Base-by-base conservation (phyloP, 441 rosid genomes). In the Erysimum cheiri region DNA sequence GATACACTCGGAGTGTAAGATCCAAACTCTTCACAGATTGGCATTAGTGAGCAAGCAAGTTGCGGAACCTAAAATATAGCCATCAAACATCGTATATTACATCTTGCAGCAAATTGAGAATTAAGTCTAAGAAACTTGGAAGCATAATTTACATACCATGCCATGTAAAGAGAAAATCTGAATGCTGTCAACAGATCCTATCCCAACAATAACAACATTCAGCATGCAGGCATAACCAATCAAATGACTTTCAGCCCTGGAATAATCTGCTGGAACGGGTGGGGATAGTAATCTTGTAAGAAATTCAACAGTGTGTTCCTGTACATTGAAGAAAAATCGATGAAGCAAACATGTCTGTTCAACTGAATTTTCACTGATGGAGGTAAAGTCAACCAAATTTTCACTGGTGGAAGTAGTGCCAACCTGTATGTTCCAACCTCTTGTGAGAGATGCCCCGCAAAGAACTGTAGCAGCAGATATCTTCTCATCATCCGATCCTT, bases 381-480 rank as follows among this genome's bases (percentile, higher is more conserved):
- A 56, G 13, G 35, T 35, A 64, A 41, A 49, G 14, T 67, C 22
- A 26, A 55, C 31, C 13, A 3, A 48, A 56, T 22, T 24, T 57
- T 49, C n/a, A 64, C 48, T 40, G 41, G 62, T 48, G 40, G 74
- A 57, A 43, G 33, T 40, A 33, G 14, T 40, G 44, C 75, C 77
- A 61, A 87, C 95, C 90, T 89, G 95, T 63, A 85, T 67, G 85
- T 85, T 89, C 95, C 95, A 89, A 60, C 95, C 95, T 49, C 87
- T 84, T n/a, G 88, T 70, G 54, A 89, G 81, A 68, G 95, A 89
- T 35, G 90, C 92, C 40, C 95, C 92, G 53, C 92, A 89, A 74
- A 89, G 87, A 70, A 87, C 76, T 17, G 88, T 80, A 65, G 95
- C 95, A 58, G 95, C 92, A 69, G 87, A 83, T 66, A 87, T 84